Evolutionary conservation across 192 early-diverging fungal species (phyloP), one percentile per base, ranked within the genome.

Genomic region (Entrophospora sp.): DNA sequence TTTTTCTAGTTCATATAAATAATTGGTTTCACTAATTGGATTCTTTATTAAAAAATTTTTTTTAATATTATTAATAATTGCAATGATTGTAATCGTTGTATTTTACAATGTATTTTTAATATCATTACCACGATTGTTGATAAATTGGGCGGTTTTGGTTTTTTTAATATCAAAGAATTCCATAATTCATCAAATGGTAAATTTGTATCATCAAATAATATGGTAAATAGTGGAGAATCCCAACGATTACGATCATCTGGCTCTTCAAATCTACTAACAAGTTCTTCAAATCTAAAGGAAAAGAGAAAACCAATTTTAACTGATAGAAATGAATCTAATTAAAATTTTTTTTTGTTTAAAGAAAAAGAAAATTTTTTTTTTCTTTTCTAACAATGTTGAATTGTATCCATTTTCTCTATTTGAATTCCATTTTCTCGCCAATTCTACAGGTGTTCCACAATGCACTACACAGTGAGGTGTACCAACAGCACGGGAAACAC

Each of bases 171-270:
- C 0, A 94, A 65, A 12, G 91, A 83, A 43, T 85, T 80, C 83
- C 89, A 88, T 36, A 95, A 88, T n/a, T 71, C 68, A 28, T 87
- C 84, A 51, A 81, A 74, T 5, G 89, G 87, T 28, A 88, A 69
- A 10, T 73, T 65, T 1, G 64, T 61, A 36, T 93, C 91, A 22
- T 86, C 79, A 58, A 88, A 88, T 9, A 93, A 75, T 5, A 97
- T 70, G 0, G 91, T 91, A 64, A 96, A 95, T n/a, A 99, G 77
- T 18, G 97, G 97, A 1, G 92, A 85, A 73, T 99, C 97, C 97
- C 97, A 99, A 46, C 90, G 80, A 69, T 91, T 91, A 10, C 83
- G 73, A 5, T 82, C 80, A 64, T 96, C 90, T 28, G 95, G 96
- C 60, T 99, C 97, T 81, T 99, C 97, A 49, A 92, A 97, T 31